Evolutionary conservation across 352 stramenopile genomes (phyloP).

Genomic region (Globisporangium iwayamae): DNA sequence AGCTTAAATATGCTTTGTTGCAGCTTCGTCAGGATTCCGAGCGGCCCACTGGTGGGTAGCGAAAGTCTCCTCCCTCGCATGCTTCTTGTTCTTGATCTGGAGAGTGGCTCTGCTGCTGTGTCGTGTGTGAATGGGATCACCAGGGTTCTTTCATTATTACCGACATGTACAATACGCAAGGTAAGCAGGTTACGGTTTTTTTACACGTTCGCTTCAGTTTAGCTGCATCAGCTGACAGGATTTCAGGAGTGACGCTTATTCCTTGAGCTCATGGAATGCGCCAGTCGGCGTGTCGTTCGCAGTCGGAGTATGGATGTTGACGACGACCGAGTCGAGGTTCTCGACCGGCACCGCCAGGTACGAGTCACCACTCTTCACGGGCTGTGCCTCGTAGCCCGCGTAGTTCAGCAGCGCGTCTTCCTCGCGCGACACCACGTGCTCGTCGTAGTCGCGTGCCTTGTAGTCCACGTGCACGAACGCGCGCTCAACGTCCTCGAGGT

Average conservation of each 20-base stretch:
- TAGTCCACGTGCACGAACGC: conserved; percentile 96
- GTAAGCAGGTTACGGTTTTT: too few species aligned
- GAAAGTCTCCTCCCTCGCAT: too few species aligned
- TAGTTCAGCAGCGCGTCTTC: conserved; percentile 50
- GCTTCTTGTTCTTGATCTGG: too few species aligned
- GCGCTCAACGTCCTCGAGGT: conserved; percentile 88
- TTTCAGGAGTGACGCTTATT: not conserved
- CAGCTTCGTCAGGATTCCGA: too few species aligned
- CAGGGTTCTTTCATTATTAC: too few species aligned
- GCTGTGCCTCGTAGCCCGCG: conserved; percentile 23
- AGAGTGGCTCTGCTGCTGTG: too few species aligned
- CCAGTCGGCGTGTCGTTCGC: not conserved
- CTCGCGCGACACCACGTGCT: conserved; percentile 57
- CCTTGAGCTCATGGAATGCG: conserved; percentile 24
- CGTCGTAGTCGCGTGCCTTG: conserved; percentile 72
- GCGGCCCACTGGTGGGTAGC: too few species aligned
- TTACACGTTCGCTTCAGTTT: too few species aligned
- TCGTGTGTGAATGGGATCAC: too few species aligned
- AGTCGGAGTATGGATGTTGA: conserved; percentile 12
- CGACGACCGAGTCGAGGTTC: not conserved
- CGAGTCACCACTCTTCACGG: conserved; percentile 16
- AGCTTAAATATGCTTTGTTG: too few species aligned
- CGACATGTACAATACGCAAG: too few species aligned
- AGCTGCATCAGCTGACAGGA: too few species aligned
- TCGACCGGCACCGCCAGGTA: conserved; percentile 16